Percentiles rank a stretch among this genome's conserved stretches.
Evolutionary conservation across 2,329 filamentous ascomycete species (phyloP).

Genomic region (Orbilia ellipsospora): DNA sequence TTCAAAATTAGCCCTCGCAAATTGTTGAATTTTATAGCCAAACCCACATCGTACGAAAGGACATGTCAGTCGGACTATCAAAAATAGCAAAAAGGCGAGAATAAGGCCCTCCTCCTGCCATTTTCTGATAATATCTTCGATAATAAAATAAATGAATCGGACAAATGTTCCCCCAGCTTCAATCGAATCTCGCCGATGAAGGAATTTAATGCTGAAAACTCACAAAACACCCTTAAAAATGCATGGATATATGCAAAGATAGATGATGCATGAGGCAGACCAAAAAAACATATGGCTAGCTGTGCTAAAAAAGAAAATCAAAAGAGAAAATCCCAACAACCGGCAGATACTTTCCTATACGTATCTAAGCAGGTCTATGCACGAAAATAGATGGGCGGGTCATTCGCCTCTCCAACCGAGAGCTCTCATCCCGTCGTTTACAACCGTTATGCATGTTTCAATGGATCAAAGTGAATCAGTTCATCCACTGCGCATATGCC

Average conservation of each 20-base stretch:
- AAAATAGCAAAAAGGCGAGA: no score
- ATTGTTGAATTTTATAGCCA: no score
- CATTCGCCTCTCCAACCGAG: constrained; percentile 1
- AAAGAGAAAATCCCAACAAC: constrained; percentile 5
- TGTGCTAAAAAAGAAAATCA: constrained; percentile 3
- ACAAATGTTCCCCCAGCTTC: constrained; percentile 13
- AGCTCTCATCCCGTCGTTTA: not conserved
- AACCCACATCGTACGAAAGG: no score
- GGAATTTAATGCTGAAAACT: constrained; percentile 18
- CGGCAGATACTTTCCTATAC: not conserved
- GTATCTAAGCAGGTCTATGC: not conserved
- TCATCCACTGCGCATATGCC: constrained; percentile 54
- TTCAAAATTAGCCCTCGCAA: no score
- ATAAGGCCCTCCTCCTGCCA: no score
- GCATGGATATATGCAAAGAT: constrained; percentile 17
- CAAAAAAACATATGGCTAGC: constrained; percentile 8
- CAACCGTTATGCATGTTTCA: no score
- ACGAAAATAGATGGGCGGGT: not conserved
- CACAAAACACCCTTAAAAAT: constrained; percentile 32
- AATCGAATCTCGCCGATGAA: constrained; percentile 1
- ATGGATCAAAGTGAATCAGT: constrained; percentile 16
- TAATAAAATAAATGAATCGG: constrained; percentile 2
- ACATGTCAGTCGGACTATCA: no score
- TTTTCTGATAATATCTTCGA: no score
- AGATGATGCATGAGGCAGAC: not conserved